phyloP scores from a whole-genome alignment of 2,329 filamentous ascomycete genomes.

The Fusarium longipes region DNA sequence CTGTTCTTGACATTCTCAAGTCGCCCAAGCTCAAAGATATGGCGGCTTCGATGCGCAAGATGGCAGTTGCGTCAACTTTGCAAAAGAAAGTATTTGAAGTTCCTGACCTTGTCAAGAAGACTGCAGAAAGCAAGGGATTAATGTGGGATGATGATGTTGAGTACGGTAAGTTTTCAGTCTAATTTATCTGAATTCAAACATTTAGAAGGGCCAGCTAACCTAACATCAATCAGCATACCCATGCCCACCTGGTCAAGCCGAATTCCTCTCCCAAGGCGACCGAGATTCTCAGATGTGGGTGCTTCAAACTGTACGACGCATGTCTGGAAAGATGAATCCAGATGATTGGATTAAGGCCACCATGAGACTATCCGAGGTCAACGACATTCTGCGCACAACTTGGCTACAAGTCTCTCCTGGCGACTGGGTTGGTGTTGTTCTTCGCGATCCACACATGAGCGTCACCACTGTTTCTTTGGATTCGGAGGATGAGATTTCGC shows the following conservation, averaged over 20 bases:
- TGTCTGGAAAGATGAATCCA: background rate
- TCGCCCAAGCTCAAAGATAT: background rate
- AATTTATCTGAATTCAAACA: too few species aligned
- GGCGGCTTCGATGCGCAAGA: background rate
- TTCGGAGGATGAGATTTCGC: rapidly evolving
- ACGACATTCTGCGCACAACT: background rate
- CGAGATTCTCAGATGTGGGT: conserved; percentile 5
- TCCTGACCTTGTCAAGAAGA: rapidly evolving
- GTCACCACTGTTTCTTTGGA: background rate
- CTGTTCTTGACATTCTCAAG: background rate
- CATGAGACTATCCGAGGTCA: background rate
- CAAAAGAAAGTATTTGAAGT: background rate
- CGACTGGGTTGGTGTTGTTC: background rate
- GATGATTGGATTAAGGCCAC: background rate
- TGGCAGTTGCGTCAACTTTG: rapidly evolving
- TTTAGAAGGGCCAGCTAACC: too few species aligned
- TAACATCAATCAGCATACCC: too few species aligned
- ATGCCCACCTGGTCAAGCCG: conserved; percentile 1
- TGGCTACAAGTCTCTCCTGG: background rate
- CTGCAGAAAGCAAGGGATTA: background rate
- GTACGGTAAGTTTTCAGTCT: too few species aligned
- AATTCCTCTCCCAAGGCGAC: background rate
- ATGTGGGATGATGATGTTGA: background rate
- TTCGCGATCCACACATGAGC: background rate
- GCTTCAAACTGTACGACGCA: background rate